phyloP scores from a whole-genome alignment of 805 yeast genomes.

The Diddensiella caesifluorescens region DNA sequence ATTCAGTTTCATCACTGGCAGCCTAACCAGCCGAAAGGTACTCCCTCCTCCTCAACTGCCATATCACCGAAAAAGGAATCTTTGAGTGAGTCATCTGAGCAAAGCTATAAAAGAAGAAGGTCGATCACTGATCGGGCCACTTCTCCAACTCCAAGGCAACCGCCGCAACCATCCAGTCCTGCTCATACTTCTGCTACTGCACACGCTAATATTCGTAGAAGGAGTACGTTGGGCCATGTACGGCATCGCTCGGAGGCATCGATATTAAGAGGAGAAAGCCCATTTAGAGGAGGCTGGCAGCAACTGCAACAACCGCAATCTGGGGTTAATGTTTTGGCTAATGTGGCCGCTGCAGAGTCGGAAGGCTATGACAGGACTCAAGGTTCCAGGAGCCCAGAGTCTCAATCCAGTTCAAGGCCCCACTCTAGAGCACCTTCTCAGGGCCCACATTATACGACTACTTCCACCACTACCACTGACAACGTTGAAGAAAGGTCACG shows the following conservation, averaged over 20 bases:
- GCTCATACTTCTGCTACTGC: slow-evolving; percentile 17
- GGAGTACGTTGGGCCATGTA: slow-evolving; percentile 17
- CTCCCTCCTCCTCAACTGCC: slow-evolving; percentile 10
- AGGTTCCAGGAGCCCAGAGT: slow-evolving; percentile 6
- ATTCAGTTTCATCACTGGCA: slow-evolving; percentile 58
- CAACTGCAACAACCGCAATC: slow-evolving; percentile 8
- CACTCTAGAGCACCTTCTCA: not conserved
- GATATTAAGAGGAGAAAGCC: slow-evolving; percentile 11
- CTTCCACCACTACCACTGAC: slow-evolving; percentile 5
- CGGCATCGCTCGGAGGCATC: slow-evolving; percentile 24
- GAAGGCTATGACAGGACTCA: slow-evolving; percentile 11
- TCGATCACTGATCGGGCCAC: slow-evolving; percentile 16
- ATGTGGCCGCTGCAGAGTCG: slow-evolving; percentile 16
- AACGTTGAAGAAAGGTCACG: slow-evolving; percentile 13
- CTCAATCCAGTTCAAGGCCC: not conserved
- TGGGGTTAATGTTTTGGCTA: slow-evolving; percentile 17
- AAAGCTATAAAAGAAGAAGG: slow-evolving; percentile 14
- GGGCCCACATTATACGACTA: slow-evolving; percentile 1
- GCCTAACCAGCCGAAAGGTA: slow-evolving; percentile 30
- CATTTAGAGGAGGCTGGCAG: not conserved
- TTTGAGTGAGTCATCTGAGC: slow-evolving; percentile 6
- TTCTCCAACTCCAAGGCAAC: slow-evolving; percentile 14
- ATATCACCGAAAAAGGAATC: slow-evolving; percentile 5
- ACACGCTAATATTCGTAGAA: slow-evolving; percentile 14
- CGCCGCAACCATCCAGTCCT: not conserved